Conservation (phyloP, 2,329 filamentous ascomycete species). For the Dactylonectria estremocensis region DNA sequence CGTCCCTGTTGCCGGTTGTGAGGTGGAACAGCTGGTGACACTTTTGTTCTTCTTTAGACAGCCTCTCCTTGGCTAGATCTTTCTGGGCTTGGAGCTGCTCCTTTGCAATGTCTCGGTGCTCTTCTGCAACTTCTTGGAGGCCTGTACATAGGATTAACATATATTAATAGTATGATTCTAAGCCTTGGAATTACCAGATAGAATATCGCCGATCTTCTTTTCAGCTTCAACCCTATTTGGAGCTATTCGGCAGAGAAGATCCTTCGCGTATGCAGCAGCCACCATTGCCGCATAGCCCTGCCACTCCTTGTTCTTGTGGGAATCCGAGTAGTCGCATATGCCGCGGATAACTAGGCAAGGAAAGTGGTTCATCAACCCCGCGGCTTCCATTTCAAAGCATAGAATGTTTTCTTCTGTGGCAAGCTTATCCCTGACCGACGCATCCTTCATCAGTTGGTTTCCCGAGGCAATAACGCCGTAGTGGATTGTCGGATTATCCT, state of each 20-base stretch:
- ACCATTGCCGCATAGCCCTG: background rate
- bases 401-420: background rate
- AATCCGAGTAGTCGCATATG: too few species aligned
- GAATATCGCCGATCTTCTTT: too few species aligned
- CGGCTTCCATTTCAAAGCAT: background rate
- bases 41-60: constrained; percentile 12
- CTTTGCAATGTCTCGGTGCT: background rate
- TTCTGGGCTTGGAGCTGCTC: constrained; percentile 18
- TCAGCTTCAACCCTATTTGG: too few species aligned
- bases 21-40: constrained; percentile 38
- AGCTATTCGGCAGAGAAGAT: too few species aligned
- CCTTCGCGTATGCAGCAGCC: background rate
- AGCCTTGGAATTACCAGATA: background rate
- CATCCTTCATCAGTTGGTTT: background rate
- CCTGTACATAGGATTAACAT: background rate
- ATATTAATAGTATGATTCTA: background rate
- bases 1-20: background rate
- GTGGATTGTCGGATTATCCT: background rate
- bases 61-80: constrained; percentile 17
- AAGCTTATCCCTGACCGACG: too few species aligned
- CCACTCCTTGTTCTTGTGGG: background rate
- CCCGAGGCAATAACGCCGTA: background rate
- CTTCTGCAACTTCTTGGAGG: background rate
- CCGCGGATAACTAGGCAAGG: too few species aligned
- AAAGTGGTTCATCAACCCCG: background rate